Evolutionary conservation across 2,329 filamentous ascomycete species (phyloP).

Genomic region (Colletotrichum sp.): DNA sequence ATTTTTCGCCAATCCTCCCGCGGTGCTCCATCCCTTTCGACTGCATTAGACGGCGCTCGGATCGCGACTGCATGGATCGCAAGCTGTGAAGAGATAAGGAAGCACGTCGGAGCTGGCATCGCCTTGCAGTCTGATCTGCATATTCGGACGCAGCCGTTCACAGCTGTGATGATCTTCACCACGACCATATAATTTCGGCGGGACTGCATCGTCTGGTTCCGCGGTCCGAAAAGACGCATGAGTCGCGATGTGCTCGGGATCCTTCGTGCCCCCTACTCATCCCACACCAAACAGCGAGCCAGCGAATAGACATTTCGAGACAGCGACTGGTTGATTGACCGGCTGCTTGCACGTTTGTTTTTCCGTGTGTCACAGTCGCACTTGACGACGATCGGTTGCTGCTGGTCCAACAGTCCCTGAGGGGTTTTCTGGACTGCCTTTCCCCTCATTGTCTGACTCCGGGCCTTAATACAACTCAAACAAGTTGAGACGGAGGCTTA

Average conservation of each 20-base stretch:
- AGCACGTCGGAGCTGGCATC: background rate
- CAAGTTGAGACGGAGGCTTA: slow-evolving; percentile 21
- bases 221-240: background rate
- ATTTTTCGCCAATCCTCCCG: background rate
- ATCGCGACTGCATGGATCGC: background rate
- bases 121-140: slow-evolving; percentile 1
- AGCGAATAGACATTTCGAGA: background rate
- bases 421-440: background rate
- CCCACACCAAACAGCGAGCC: background rate
- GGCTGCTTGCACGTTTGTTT: background rate
- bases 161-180: background rate
- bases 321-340: background rate
- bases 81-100: background rate
- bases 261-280: background rate
- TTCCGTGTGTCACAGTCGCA: background rate
- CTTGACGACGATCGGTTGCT: background rate
- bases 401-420: background rate
- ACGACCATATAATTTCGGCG: background rate
- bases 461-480: slow-evolving; percentile 20
- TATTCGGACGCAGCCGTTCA: background rate
- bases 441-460: slow-evolving; percentile 12
- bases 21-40: background rate
- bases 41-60: slow-evolving; percentile 3
- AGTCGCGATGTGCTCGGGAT: background rate
- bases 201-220: background rate